Evolutionary conservation across 2,329 filamentous ascomycete genomes (phyloP).

Genomic region (Neurospora sp.): DNA sequence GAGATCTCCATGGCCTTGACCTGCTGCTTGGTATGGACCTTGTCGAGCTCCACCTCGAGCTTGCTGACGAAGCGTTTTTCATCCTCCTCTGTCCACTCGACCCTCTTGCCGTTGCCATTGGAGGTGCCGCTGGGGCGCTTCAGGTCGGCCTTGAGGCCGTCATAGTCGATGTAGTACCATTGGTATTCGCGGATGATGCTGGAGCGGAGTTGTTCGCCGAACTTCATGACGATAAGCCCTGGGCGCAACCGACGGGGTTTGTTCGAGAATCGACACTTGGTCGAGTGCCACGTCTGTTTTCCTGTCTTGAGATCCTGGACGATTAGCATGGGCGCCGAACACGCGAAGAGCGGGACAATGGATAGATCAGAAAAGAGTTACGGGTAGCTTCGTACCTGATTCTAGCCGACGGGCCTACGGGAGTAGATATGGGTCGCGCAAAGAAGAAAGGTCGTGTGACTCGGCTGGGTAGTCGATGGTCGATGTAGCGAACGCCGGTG

Average conservation of each 20-base stretch:
- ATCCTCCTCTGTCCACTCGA: conserved; percentile 81
- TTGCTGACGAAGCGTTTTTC: conserved; percentile 79
- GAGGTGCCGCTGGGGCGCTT: conserved; percentile 56
- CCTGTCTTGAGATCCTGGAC: conserved; percentile 38
- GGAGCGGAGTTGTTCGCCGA: conserved; percentile 92
- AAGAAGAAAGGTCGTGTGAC: not conserved
- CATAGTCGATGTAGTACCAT: conserved; percentile 98
- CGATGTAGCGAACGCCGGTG: not conserved
- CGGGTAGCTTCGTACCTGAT: not conserved
- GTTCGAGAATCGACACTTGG: conserved; percentile 18
- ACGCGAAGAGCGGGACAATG: not conserved
- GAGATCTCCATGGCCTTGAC: conserved; percentile 96
- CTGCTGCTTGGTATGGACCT: conserved; percentile 95
- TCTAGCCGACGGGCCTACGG: not conserved
- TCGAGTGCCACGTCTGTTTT: conserved; percentile 31
- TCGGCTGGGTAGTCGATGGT: not conserved
- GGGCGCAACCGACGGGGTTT: conserved; percentile 27
- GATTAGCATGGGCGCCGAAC: conserved; percentile 35
- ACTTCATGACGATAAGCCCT: conserved; percentile 60
- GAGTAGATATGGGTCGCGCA: not conserved
- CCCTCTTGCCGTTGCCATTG: conserved; percentile 29
- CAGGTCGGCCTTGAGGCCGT: conserved; percentile 79
- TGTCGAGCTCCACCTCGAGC: conserved; percentile 88
- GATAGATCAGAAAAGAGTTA: not conserved
- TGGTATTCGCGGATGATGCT: conserved; percentile 95